Conservation (phyloP, 306 rosid genomes). For the Cucurbita ficifolia region DNA sequence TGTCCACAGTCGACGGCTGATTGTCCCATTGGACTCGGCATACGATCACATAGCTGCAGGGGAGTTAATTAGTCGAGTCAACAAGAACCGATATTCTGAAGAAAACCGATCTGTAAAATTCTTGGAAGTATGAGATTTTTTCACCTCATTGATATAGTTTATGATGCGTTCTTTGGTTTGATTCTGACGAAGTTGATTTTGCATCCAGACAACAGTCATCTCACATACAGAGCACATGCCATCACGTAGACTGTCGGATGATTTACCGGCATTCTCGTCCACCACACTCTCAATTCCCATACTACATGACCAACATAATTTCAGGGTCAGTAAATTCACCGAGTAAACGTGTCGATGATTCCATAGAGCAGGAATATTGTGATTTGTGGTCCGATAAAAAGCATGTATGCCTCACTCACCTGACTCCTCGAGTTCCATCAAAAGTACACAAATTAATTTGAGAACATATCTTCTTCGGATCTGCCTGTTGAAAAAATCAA, state of each 20-base stretch:
- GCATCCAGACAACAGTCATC: slow-evolving; percentile 93
- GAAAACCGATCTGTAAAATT: not conserved
- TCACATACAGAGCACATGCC: slow-evolving; percentile 70
- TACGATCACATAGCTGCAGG: slow-evolving; percentile 63
- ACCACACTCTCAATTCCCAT: slow-evolving; percentile 77
- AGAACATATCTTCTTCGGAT: slow-evolving; percentile 69
- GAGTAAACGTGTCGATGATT: not conserved
- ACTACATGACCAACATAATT: slow-evolving; percentile 17
- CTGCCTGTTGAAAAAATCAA: slow-evolving; percentile 22
- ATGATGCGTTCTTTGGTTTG: slow-evolving; percentile 45
- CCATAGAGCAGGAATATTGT: not conserved
- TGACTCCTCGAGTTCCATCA: slow-evolving; percentile 60
- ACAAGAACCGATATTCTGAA: not conserved
- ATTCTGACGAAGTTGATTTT: slow-evolving; percentile 54
- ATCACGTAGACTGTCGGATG: slow-evolving; percentile 25
- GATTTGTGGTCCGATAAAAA: not conserved
- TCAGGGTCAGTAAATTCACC: not conserved
- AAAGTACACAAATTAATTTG: slow-evolving; percentile 71
- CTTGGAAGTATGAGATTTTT: not conserved
- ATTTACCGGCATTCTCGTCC: slow-evolving; percentile 27
- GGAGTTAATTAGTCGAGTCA: not conserved
- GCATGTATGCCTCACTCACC: slow-evolving; percentile 31
- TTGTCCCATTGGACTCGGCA: slow-evolving; percentile 69
- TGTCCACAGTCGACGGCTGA: slow-evolving; percentile 56
- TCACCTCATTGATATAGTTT: slow-evolving; percentile 53